Evolutionary conservation across 2,329 filamentous ascomycete species (phyloP), one percentile per base, ranked within the genome.

Genomic region (Amylocarpus encephaloides): DNA sequence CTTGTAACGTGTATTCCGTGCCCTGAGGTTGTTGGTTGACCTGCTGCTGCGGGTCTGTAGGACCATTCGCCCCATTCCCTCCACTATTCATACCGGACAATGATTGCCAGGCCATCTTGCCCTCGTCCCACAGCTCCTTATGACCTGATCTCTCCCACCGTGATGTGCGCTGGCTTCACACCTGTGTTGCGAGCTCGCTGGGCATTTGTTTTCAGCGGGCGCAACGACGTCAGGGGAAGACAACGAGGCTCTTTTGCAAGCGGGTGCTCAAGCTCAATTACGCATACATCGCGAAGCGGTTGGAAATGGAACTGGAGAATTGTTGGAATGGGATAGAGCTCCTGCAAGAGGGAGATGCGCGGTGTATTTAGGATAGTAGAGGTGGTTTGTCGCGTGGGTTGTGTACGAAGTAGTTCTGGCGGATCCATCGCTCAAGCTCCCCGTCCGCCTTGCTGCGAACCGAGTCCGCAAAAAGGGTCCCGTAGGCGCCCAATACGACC

Each of bases 1-100:
- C 83, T 73, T 86, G 83, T 58, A 87, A 67, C 50, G 83, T 86
- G 66, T 87, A 87, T 65, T 86, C 83, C 3, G 83, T 86, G 53
- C 82, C 83, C 62, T 77, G 72, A 26, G 73, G 77, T 67, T 70
- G 77, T 67, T 70, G 80, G 67, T 62, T 65, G 29, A 41, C 36
- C 50, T 64, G 61, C 47, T 62, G 60, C 30, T 52, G 50, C 5
- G 38, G 48, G 12, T 63, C 61, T 33, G 53, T 57, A 30, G 47
- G 49, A 30, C 57, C 62, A 59, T 59, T 62, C 2, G 59, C 59
- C 18, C 50, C 57, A 45, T 59, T 59, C 39, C 57, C 63, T 22
- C 60, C 61, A 46, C 68, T 67, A 46, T 69, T 69, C 62, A 70
- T 71, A 72, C 77, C 78, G 65, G 78, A 80, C 66, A 79, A 76